Evolutionary conservation across 2,329 filamentous ascomycete genomes (phyloP).

Genomic region (Helotiales sp.): DNA sequence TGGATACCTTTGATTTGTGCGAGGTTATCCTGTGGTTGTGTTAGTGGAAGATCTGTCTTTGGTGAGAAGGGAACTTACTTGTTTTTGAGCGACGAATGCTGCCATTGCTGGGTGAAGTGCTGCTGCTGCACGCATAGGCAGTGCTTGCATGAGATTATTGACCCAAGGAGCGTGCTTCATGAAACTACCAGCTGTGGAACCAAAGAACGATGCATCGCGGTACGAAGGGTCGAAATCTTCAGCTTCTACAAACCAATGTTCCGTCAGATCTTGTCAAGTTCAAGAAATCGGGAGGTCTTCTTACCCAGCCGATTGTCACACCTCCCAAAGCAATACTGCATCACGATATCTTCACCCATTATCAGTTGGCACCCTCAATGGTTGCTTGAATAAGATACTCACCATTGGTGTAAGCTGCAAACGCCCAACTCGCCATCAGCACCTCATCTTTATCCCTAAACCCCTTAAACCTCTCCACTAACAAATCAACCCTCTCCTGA

Average conservation of each 20-base stretch:
- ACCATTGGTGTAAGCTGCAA: constrained; percentile 24
- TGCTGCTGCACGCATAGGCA: constrained; percentile 22
- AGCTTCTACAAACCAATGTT: constrained; percentile 20
- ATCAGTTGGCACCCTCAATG: background rate
- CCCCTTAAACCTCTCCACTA: constrained; percentile 12
- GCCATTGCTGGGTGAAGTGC: constrained; percentile 18
- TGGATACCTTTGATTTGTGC: constrained; percentile 35
- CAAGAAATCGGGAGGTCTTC: background rate
- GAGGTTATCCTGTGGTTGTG: constrained; percentile 46
- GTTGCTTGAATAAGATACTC: constrained; percentile 1
- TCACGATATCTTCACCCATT: constrained; percentile 7
- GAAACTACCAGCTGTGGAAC: constrained; percentile 20
- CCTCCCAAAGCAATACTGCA: constrained; percentile 30
- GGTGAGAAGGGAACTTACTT: background rate
- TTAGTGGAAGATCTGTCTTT: background rate
- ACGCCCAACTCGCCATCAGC: constrained; percentile 15
- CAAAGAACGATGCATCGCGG: constrained; percentile 28
- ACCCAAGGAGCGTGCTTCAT: constrained; percentile 29
- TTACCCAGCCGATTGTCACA: constrained; percentile 22
- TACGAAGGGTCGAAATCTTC: constrained; percentile 32
- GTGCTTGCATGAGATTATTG: constrained; percentile 24
- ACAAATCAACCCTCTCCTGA: constrained; percentile 5
- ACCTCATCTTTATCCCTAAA: constrained; percentile 17
- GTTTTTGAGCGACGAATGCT: constrained; percentile 21
- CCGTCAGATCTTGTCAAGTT: background rate